Evolutionary conservation across 139 green algal genomes (phyloP).

Genomic region (Coelastrella sp.): DNA sequence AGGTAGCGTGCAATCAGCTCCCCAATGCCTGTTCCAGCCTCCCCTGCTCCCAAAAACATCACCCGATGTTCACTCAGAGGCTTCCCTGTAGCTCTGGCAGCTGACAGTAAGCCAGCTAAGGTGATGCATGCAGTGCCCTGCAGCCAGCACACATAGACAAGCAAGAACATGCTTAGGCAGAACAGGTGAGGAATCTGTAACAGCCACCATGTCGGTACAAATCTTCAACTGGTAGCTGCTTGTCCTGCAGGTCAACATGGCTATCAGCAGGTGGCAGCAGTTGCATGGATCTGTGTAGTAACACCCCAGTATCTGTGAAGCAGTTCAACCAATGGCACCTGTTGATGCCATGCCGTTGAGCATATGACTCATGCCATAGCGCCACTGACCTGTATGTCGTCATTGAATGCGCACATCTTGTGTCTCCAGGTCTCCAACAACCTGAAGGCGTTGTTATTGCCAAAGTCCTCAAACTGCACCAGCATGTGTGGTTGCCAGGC

Average conservation of each 20-base stretch:
- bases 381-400: conserved; percentile 65
- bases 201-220: no score
- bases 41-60: conserved; percentile 76
- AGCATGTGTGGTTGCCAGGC: conserved; percentile 74
- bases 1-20: conserved; percentile 49
- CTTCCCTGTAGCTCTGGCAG: conserved; percentile 62
- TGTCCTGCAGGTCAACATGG: no score
- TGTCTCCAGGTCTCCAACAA: conserved; percentile 75
- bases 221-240: no score
- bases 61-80: conserved; percentile 57
- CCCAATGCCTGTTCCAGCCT: conserved; percentile 56
- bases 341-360: no score
- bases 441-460: conserved; percentile 59
- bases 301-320: no score
- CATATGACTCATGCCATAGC: not conserved
- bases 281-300: no score
- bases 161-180: no score
- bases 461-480: conserved; percentile 90
- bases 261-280: no score
- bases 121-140: conserved; percentile 88
- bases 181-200: no score
- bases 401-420: conserved; percentile 84
- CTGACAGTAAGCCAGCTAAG: conserved; percentile 80
- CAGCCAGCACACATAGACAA: no score
- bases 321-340: no score